Base-by-base conservation (phyloP, 495 filamentous ascomycete species). In the Glarea lozoyensis region DNA sequence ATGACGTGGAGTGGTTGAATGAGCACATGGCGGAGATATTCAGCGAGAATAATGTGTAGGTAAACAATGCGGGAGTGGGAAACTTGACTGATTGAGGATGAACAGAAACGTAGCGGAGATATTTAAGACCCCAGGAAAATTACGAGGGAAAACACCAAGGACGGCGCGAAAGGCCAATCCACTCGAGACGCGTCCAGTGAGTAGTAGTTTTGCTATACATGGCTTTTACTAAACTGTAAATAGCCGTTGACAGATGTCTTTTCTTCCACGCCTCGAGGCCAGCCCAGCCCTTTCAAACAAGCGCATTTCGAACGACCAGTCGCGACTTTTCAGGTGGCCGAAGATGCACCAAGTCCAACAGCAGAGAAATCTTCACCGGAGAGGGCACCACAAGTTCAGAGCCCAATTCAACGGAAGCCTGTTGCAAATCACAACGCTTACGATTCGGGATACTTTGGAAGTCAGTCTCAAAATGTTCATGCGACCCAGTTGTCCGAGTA, bases 1-100 rank as follows among this genome's bases (percentile, higher is more conserved):
- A 94, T 64, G 89, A 97, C 54, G 66, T 95, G 57, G 89, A 92
- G 52, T 96, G 89, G 88, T 64, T 96, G 53, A 95, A 95, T 55
- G 89, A 96, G 62, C 89, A 96, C 62, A 94, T 96, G 89, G 78
- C 78, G 21, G 86, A 94, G 50, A 86, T 96, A 45, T 94, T 97
- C 58, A 84, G 77, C 50, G 79, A 81, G 50, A 84, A 85, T 59
- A 79, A 90, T 62, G 70, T 87, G 54, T 57, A 51, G 21, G 49
- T 53, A 43, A 45, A 86, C 88, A 65, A 54, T 81, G 73, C 43
- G 34, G 44, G 5, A 17, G 13, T 20, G 16, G 10, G 17, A 36
- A 25, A 19, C 24, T 7, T 7, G 27, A 2, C 35, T 36, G 36
- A 43, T 52, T 89, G 85, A 30, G n/a, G 21, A 5, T 4, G 2